phyloP scores from a whole-genome alignment of 2,329 filamentous ascomycete genomes.

The Talaromyces sp. region DNA sequence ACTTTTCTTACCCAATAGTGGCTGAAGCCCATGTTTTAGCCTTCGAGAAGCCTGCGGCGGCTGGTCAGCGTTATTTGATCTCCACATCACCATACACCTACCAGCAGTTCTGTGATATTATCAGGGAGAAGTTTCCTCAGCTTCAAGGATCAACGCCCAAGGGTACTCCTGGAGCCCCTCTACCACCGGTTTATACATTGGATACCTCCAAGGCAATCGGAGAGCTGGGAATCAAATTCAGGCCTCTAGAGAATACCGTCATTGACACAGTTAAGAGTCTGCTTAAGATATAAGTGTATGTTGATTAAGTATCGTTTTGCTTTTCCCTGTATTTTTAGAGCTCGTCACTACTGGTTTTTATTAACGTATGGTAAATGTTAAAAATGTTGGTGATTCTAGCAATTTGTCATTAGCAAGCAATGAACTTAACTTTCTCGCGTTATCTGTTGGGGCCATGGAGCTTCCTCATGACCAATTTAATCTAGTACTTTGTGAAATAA shows the following conservation, averaged over 20 bases:
- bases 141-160: slow-evolving; percentile 17
- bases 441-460: no score
- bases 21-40: slow-evolving; percentile 43
- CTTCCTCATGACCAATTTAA: no score
- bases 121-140: slow-evolving; percentile 39
- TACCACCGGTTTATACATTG: not conserved
- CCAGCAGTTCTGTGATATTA: slow-evolving; percentile 36
- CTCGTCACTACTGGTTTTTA: not conserved
- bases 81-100: slow-evolving; percentile 38
- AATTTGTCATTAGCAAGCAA: no score
- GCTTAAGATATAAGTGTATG: not conserved
- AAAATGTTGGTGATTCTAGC: not conserved
- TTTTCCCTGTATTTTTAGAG: not conserved
- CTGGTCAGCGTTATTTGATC: slow-evolving; percentile 41
- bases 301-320: not conserved
- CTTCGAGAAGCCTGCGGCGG: slow-evolving; percentile 38
- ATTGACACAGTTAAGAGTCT: not conserved
- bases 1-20: slow-evolving; percentile 20
- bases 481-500: not conserved
- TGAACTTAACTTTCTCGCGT: no score
- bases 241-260: not conserved
- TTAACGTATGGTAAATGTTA: not conserved
- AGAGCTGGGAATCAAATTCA: not conserved
- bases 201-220: not conserved
- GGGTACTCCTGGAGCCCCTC: not conserved